These are phyloP conservation scores for Tetratostichococcus sp. DNA, from an alignment of 139 green algal species.

Conservation along the genomic window DNA sequence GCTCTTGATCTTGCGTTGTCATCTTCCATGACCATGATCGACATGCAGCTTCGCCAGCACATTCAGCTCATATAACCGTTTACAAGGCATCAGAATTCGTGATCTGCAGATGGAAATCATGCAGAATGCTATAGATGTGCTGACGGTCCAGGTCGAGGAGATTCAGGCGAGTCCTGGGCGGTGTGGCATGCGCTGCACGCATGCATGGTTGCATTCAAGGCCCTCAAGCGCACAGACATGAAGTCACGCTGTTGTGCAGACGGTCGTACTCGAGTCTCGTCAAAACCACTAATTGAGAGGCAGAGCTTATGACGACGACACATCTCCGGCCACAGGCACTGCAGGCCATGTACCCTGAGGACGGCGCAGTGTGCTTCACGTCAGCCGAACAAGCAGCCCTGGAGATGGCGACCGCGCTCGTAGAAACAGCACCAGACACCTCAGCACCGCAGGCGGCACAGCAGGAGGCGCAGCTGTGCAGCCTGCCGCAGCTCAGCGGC, in stretches of 20 bases:
- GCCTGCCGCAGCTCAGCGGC: background rate
- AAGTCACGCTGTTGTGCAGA: background rate
- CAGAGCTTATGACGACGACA: no score
- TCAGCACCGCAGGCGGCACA: background rate
- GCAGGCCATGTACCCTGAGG: background rate
- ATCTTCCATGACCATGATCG: no score
- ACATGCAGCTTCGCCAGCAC: no score
- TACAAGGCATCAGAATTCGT: no score
- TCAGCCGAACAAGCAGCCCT: background rate
- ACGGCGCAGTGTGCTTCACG: background rate
- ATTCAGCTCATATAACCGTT: no score
- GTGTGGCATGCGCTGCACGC: background rate
- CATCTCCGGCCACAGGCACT: background rate
- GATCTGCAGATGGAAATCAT: no score
- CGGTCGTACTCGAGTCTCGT: no score
- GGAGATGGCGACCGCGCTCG: background rate
- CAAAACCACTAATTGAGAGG: no score
- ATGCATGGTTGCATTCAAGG: background rate
- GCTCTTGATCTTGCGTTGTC: no score
- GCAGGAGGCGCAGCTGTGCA: background rate
- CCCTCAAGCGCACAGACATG: background rate
- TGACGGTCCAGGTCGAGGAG: background rate
- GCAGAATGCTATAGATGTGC: background rate
- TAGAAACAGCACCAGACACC: background rate
- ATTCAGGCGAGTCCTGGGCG: background rate